phyloP scores from a whole-genome alignment of 2,329 filamentous ascomycete species.

The Fusarium tanahbumbuense region DNA sequence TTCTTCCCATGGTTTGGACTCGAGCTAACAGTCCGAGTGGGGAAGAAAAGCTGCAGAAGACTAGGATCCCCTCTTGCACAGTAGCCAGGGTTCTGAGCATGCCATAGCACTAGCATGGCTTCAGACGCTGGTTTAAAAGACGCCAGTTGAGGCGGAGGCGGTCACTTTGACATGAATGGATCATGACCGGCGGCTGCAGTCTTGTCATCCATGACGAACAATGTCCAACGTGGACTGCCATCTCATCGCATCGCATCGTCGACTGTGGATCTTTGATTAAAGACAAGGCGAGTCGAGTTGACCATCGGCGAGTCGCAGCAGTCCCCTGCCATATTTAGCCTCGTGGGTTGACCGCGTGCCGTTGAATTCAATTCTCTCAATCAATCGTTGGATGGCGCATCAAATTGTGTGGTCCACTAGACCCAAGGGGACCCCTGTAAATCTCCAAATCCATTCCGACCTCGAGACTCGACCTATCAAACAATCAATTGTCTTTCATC shows the following conservation, averaged over 20 bases:
- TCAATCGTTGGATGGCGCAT: constrained; percentile 43
- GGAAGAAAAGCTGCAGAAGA: constrained; percentile 40
- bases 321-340: constrained; percentile 46
- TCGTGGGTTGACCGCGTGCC: constrained; percentile 47
- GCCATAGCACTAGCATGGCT: constrained; percentile 14
- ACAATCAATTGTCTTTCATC: constrained; percentile 33
- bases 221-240: constrained; percentile 29
- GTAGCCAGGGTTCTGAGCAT: constrained; percentile 18
- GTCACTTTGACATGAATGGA: constrained; percentile 39
- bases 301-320: constrained; percentile 27
- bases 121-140: constrained; percentile 23
- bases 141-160: constrained; percentile 34
- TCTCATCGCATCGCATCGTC: constrained; percentile 13
- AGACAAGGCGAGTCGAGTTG: constrained; percentile 31
- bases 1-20: constrained; percentile 24
- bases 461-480: constrained; percentile 39
- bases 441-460: constrained; percentile 38
- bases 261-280: constrained; percentile 35
- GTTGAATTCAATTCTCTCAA: constrained; percentile 35
- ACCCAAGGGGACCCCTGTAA: constrained; percentile 36
- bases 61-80: constrained; percentile 37
- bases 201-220: constrained; percentile 38
- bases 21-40: constrained; percentile 35
- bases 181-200: constrained; percentile 34
- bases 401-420: constrained; percentile 39